Evolutionary conservation across 2,329 filamentous ascomycete genomes (phyloP), one percentile per base, ranked within the genome.

Genomic region (Epichloe bromicola): DNA sequence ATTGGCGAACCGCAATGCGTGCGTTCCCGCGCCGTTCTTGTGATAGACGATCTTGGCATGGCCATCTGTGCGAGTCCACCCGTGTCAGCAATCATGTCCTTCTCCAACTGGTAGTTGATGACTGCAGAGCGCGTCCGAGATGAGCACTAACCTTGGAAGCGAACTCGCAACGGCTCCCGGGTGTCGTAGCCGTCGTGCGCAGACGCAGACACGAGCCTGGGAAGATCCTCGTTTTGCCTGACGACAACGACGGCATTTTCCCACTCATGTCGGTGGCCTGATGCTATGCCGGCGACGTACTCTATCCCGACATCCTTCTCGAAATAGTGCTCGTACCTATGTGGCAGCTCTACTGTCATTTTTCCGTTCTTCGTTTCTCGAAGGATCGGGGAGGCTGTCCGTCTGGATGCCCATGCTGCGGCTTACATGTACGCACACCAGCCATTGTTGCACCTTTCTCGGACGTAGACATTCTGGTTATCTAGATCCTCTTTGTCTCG

Each of bases 11-110:
- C 65, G 62, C 53, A 67, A 63, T 26, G 55, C 57, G 53, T 67
- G 65, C 39, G 65, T 66, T 48, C 54, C 52, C 4, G n/a, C 41
- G 1, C 64, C 65, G 53, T 63, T 59, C 55, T 67, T 66, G 58
- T 66, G 63, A 54, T 66, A 67, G 5, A 67, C 60, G 36, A 66
- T 53, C 55, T 66, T 67, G 43, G 63, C 30, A 36, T 52, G 51
- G 34, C 44, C 23, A 14, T 37, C 55, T 55, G 20, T 30, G n/a
- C 12, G 26, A 14, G 58, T 55, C 34, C 33, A 46, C n/a, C 26
- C 6, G 5, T n/a, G 42, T 45, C 17, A 30, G 42, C 42, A 30
- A 45, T 30, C 30, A 30, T 4, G 30, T 4, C 10, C 30, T 30
- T 30, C 30, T 30, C 10, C 30, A 30, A 30, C 30, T 10, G 10